These are phyloP conservation scores for Aspergillus sclerotialis DNA, from an alignment of 2,329 filamentous ascomycete genomes.

Conservation along the genomic window DNA sequence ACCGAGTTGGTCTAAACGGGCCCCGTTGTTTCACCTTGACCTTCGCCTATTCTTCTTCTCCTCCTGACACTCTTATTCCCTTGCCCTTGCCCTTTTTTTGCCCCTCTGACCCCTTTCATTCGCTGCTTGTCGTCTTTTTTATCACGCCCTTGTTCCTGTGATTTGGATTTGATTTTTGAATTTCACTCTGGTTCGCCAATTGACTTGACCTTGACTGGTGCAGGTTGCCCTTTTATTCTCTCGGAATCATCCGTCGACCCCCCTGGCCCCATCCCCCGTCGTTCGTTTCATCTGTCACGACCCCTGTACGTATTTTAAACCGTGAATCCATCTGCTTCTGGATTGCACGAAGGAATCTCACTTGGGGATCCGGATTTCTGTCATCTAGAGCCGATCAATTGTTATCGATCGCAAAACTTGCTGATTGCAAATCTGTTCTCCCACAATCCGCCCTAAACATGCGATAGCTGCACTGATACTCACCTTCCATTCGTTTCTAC, in stretches of 20 bases:
- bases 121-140: too few species aligned
- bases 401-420: conserved; percentile 3
- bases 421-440: too few species aligned
- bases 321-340: conserved; percentile 11
- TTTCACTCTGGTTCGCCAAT: too few species aligned
- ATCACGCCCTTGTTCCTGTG: too few species aligned
- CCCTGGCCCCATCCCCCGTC: conserved; percentile 1
- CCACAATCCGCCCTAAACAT: too few species aligned
- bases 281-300: conserved; percentile 3
- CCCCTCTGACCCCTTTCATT: neutral
- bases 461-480: conserved; percentile 33
- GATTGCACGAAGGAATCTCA: too few species aligned
- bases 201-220: too few species aligned
- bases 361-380: too few species aligned
- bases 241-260: neutral
- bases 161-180: too few species aligned
- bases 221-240: conserved; percentile 1
- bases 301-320: conserved; percentile 19
- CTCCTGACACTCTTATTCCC: neutral
- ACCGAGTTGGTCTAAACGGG: neutral
- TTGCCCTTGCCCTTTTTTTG: neutral
- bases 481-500: conserved; percentile 16
- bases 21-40: neutral
- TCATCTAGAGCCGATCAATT: too few species aligned
- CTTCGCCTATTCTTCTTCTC: conserved; percentile 2